Percentiles rank a stretch among this genome's conserved stretches.
These are phyloP conservation scores for Sechiopsis laciniata DNA, from an alignment of 306 rosid genomes.

Conservation along the genomic window DNA sequence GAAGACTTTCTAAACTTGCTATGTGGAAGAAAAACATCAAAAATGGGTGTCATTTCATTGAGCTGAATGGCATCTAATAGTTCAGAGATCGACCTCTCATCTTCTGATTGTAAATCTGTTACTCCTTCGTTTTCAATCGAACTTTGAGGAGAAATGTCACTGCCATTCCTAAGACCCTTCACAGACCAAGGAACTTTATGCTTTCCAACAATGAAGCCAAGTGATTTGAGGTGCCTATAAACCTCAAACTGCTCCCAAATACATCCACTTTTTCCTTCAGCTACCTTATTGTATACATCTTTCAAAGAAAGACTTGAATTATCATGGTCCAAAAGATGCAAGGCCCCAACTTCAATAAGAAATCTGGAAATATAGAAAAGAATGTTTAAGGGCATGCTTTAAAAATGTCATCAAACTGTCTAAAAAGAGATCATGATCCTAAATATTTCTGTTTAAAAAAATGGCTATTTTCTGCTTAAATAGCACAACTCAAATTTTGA, in stretches of 20 bases:
- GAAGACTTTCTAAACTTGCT: constrained; percentile 72
- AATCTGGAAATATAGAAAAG: constrained; percentile 37
- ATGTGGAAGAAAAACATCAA: constrained; percentile 73
- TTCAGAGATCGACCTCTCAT: constrained; percentile 29
- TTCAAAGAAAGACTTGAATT: constrained; percentile 36
- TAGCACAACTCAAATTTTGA: neutral
- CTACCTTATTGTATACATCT: constrained; percentile 49
- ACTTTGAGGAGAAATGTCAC: constrained; percentile 24
- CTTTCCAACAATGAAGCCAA: constrained; percentile 61
- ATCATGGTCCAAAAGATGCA: constrained; percentile 39
- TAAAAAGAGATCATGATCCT: neutral
- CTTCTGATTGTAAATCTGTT: constrained; percentile 26
- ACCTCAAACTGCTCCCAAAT: constrained; percentile 79
- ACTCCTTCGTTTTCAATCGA: constrained; percentile 30
- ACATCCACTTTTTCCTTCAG: constrained; percentile 35
- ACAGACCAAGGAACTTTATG: constrained; percentile 60
- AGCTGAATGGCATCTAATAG: constrained; percentile 46
- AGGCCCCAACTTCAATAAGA: constrained; percentile 66
- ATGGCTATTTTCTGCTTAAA: neutral
- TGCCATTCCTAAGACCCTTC: constrained; percentile 36
- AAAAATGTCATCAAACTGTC: neutral
- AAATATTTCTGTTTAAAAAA: neutral
- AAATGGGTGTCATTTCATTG: constrained; percentile 42
- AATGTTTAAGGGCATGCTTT: neutral
- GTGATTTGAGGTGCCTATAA: constrained; percentile 69